Conservation (phyloP, 2,329 filamentous ascomycete genomes). For the Diplocarpon mali region DNA sequence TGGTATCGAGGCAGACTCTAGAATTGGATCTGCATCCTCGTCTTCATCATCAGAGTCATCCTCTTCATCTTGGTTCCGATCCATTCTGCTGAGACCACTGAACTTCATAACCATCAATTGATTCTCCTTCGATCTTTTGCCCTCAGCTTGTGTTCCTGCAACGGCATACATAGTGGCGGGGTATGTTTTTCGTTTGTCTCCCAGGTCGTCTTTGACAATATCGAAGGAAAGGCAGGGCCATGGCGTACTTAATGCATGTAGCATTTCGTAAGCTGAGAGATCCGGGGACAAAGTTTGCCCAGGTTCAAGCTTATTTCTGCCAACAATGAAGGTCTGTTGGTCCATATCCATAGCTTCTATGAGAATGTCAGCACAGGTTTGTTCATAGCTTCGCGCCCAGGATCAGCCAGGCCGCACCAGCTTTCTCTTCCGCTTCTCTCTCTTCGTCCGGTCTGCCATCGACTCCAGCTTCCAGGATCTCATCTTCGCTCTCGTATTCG, state of each 20-base stretch:
- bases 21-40: slow-evolving; percentile 68
- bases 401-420: slow-evolving; percentile 35
- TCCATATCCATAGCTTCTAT: slow-evolving; percentile 83
- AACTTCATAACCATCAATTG: slow-evolving; percentile 94
- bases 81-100: slow-evolving; percentile 81
- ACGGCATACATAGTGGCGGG: slow-evolving; percentile 93
- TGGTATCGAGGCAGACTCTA: slow-evolving; percentile 85
- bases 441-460: slow-evolving; percentile 88
- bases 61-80: slow-evolving; percentile 54
- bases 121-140: slow-evolving; percentile 67
- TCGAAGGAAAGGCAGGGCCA: slow-evolving; percentile 98
- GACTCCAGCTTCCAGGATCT: slow-evolving; percentile 88
- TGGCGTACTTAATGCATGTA: slow-evolving; percentile 84
- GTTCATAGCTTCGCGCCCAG: slow-evolving; percentile 5
- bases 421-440: slow-evolving; percentile 78
- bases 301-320: slow-evolving; percentile 79
- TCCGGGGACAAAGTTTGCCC: slow-evolving; percentile 89
- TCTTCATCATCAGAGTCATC: slow-evolving; percentile 65
- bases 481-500: slow-evolving; percentile 82
- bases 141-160: slow-evolving; percentile 84
- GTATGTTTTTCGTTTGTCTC: slow-evolving; percentile 84
- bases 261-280: slow-evolving; percentile 92
- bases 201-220: slow-evolving; percentile 73
- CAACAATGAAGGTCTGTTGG: slow-evolving; percentile 90
- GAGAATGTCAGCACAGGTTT: slow-evolving; percentile 16